phyloP scores from a whole-genome alignment of 1,139 yeast species.

The Kurtzmaniella quercitrusa region DNA sequence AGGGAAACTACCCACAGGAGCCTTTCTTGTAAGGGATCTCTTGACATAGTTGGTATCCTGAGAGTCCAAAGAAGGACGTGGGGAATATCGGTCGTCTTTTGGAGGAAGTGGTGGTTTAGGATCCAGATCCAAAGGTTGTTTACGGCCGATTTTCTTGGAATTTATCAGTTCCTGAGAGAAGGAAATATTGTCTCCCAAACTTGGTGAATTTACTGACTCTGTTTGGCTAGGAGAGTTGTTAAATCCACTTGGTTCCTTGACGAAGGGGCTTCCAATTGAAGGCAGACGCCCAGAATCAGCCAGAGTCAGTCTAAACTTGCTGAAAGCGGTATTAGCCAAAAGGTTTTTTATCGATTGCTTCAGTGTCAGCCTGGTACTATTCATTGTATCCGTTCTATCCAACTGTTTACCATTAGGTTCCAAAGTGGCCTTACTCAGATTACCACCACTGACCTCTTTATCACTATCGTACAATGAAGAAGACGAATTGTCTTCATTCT shows the following conservation, averaged over 20 bases:
- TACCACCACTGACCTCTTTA: conserved; percentile 2
- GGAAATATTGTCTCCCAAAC: conserved; percentile 4
- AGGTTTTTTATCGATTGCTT: conserved; percentile 25
- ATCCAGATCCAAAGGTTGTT: conserved; percentile 1
- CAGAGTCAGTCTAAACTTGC: conserved; percentile 28
- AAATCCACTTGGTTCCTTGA: neutral
- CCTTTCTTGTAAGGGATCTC: neutral
- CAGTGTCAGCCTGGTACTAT: conserved; percentile 8
- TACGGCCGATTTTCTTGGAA: neutral
- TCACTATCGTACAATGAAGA: neutral
- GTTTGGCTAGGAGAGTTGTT: conserved; percentile 6
- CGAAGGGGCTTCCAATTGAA: neutral
- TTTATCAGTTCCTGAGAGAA: neutral
- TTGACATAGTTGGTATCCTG: neutral
- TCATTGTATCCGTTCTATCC: conserved; percentile 8
- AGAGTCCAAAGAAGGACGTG: neutral
- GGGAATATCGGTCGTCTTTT: neutral
- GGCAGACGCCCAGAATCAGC: conserved; percentile 3
- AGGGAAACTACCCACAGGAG: conserved; percentile 1
- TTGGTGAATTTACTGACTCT: conserved; percentile 4
- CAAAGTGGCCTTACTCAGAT: conserved; percentile 4
- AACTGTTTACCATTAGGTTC: conserved; percentile 1
- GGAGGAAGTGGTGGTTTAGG: conserved; percentile 3
- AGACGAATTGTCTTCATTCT: conserved; percentile 1
- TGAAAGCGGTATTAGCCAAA: conserved; percentile 41